Evolutionary conservation across 257 asterid genomes (phyloP).

Genomic region (Ocimum tenuiflorum): DNA sequence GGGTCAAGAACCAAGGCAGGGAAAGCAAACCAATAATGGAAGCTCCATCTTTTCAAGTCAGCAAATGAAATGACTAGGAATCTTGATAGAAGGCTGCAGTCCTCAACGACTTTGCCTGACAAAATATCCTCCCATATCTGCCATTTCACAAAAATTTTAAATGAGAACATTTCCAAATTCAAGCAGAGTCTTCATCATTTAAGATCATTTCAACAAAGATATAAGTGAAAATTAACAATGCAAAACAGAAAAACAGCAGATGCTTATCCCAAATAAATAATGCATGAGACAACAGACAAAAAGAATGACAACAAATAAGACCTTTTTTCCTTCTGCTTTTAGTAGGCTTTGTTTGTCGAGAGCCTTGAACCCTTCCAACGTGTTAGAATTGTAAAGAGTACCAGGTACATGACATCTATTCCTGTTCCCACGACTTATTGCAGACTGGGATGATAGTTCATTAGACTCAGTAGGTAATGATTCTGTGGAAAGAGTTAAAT

Average conservation of each 20-base stretch:
- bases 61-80: conserved; percentile 89
- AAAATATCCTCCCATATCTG: conserved; percentile 87
- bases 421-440: conserved; percentile 60
- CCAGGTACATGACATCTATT: conserved; percentile 89
- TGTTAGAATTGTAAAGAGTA: conserved; percentile 72
- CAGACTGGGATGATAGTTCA: conserved; percentile 30
- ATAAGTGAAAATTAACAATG: neutral
- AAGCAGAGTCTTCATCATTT: neutral
- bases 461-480: conserved; percentile 61
- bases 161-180: conserved; percentile 10
- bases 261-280: neutral
- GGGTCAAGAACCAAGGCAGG: conserved; percentile 84
- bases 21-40: conserved; percentile 93
- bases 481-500: conserved; percentile 69
- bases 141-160: conserved; percentile 14
- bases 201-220: neutral
- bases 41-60: conserved; percentile 90
- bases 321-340: conserved; percentile 69
- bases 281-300: neutral
- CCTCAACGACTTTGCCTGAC: conserved; percentile 76
- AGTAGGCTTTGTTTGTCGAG: conserved; percentile 67
- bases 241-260: neutral
- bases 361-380: conserved; percentile 68
- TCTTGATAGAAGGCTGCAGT: conserved; percentile 63
- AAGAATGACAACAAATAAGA: neutral